These are phyloP conservation scores for Lentinula raphanica DNA, from an alignment of 768 basidiomycete genomes.

Conservation along the genomic window DNA sequence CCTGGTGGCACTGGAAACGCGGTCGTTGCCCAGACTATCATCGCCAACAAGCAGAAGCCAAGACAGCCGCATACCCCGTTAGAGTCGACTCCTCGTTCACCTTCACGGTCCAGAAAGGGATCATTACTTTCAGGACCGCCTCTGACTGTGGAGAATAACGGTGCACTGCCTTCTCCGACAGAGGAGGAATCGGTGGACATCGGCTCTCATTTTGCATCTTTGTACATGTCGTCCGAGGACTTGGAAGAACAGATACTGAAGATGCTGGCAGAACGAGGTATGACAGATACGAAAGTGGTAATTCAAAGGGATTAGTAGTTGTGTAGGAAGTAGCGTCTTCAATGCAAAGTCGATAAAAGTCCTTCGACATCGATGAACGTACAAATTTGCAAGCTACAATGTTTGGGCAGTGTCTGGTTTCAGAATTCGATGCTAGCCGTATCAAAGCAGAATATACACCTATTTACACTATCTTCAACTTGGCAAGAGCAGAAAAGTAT, in stretches of 20 bases:
- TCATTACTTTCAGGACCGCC: slow-evolving; percentile 1
- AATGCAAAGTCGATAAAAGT: neutral
- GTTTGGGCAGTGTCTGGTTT: too few species aligned
- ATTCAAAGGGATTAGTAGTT: neutral
- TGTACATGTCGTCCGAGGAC: neutral
- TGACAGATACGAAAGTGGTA: neutral
- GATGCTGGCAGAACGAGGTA: neutral
- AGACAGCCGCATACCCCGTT: neutral
- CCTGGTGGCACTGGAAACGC: neutral
- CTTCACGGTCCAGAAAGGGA: neutral
- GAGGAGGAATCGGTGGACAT: neutral
- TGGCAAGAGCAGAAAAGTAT: too few species aligned
- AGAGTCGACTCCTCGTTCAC: neutral
- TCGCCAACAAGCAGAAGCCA: neutral
- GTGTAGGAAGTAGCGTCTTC: neutral
- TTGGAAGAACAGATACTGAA: neutral
- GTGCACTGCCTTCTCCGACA: neutral
- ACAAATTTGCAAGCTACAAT: too few species aligned
- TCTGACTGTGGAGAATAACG: neutral
- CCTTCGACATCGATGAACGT: too few species aligned
- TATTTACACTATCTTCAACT: too few species aligned
- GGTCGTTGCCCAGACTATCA: neutral
- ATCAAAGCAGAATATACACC: too few species aligned
- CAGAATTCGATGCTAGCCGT: too few species aligned
- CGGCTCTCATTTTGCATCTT: neutral